Evolutionary conservation across 257 asterid species (phyloP).

Genomic region (Sherardia arvensis): DNA sequence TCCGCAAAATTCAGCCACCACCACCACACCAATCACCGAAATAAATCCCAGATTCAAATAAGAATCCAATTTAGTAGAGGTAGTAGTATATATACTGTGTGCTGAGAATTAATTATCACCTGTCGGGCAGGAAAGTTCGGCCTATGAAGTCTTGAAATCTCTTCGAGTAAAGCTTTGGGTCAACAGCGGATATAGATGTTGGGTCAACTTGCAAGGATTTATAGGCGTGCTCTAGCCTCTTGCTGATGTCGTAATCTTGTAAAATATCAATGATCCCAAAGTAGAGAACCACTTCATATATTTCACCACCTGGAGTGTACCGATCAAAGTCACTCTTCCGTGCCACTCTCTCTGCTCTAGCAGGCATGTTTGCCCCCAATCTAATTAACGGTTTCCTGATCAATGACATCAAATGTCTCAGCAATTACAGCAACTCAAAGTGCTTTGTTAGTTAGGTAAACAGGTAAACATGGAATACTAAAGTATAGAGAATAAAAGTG

Average conservation of each 20-base stretch:
- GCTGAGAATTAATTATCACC: conserved; percentile 25
- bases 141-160: conserved; percentile 82
- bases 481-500: neutral
- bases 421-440: neutral
- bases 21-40: conserved; percentile 5
- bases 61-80: conserved; percentile 21
- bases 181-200: conserved; percentile 85
- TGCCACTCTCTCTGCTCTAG: conserved; percentile 69
- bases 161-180: conserved; percentile 78
- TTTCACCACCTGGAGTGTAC: conserved; percentile 47
- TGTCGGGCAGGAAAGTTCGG: conserved; percentile 63
- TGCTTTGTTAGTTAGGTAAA: neutral
- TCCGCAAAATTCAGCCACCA: conserved; percentile 58
- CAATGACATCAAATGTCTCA: neutral
- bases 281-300: conserved; percentile 69
- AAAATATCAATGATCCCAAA: conserved; percentile 88
- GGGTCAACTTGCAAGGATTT: conserved; percentile 86
- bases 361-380: conserved; percentile 97
- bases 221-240: conserved; percentile 93
- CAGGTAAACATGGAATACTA: neutral
- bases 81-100: neutral
- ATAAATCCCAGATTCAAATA: conserved; percentile 21
- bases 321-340: conserved; percentile 78
- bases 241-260: conserved; percentile 89
- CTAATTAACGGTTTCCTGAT: conserved; percentile 74